Conservation (phyloP, 2,329 filamentous ascomycete genomes). For the Exophiala calicioides region DNA sequence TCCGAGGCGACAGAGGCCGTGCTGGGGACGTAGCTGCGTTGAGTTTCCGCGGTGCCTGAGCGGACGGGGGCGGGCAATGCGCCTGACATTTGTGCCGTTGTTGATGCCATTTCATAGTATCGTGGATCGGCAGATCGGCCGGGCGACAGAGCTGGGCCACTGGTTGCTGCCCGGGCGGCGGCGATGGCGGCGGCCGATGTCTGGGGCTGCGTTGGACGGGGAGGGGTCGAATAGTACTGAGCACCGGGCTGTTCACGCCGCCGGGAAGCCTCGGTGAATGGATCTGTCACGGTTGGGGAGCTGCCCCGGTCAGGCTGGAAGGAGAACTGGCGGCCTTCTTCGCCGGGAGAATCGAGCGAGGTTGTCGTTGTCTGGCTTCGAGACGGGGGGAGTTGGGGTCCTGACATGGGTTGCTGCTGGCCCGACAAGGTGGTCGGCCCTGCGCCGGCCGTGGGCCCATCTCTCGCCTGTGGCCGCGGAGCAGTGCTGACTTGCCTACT, state of each 20-base stretch:
- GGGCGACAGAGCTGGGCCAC: slow-evolving; percentile 7
- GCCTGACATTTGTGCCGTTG: slow-evolving; percentile 17
- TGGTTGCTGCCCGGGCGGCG: slow-evolving; percentile 29
- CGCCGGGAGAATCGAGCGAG: slow-evolving; percentile 36
- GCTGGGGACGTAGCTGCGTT: slow-evolving; percentile 44
- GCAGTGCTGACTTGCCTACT: slow-evolving; percentile 54
- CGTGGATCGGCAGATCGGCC: slow-evolving; percentile 18
- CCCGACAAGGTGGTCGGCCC: slow-evolving; percentile 35
- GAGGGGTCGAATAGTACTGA: slow-evolving; percentile 33
- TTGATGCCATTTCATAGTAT: slow-evolving; percentile 12
- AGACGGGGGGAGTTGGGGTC: slow-evolving; percentile 23
- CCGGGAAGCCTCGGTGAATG: slow-evolving; percentile 55
- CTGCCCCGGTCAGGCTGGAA: slow-evolving; percentile 50
- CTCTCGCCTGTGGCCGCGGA: slow-evolving; percentile 48
- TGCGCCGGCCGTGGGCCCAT: slow-evolving; percentile 46
- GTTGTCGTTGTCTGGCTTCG: slow-evolving; percentile 29
- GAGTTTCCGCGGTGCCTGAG: slow-evolving; percentile 22
- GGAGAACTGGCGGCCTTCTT: slow-evolving; percentile 49
- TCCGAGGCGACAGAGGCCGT: slow-evolving; percentile 61
- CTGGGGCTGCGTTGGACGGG: slow-evolving; percentile 36
- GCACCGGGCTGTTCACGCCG: slow-evolving; percentile 37
- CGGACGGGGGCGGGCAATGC: slow-evolving; percentile 17
- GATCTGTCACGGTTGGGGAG: slow-evolving; percentile 62
- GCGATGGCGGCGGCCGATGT: slow-evolving; percentile 34
- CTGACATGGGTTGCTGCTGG: slow-evolving; percentile 29